These are phyloP conservation scores for Heterobasidion irregulare DNA, from an alignment of 1,284 basidiomycete species.

Conservation along the genomic window DNA sequence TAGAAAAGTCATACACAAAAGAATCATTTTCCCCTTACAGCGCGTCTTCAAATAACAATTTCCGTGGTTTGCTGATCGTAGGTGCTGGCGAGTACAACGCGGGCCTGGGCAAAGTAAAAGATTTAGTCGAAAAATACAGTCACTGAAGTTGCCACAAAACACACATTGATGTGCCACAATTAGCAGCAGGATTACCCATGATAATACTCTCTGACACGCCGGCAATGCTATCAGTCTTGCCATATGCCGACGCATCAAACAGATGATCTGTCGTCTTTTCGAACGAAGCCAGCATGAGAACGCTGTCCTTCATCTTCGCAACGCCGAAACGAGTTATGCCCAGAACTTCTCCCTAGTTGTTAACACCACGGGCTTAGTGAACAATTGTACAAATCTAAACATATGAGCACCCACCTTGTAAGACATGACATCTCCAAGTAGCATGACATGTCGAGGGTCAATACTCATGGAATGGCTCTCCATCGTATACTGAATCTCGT, in stretches of 20 bases:
- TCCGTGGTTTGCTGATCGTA: constrained; percentile 40
- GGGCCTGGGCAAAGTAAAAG: constrained; percentile 29
- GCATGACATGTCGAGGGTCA: constrained; percentile 98
- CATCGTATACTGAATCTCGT: constrained; percentile 99
- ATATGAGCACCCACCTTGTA: constrained; percentile 66
- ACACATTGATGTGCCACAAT: constrained; percentile 91
- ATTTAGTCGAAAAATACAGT: neutral
- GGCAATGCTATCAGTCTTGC: constrained; percentile 91
- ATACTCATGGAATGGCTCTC: constrained; percentile 97
- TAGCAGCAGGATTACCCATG: constrained; percentile 97
- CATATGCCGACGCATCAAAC: constrained; percentile 95
- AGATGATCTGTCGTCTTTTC: constrained; percentile 99
- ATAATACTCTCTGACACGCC: constrained; percentile 99
- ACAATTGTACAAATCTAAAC: neutral
- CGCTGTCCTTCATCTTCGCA: constrained; percentile 99
- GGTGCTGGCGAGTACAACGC: constrained; percentile 49
- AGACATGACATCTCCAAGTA: constrained; percentile 97
- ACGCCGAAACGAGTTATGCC: constrained; percentile 99
- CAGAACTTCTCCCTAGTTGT: constrained; percentile 84
- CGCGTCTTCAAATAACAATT: constrained; percentile 49
- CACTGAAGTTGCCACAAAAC: constrained; percentile 18
- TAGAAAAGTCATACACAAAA: neutral
- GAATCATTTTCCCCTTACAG: constrained; percentile 18
- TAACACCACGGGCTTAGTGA: neutral
- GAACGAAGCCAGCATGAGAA: constrained; percentile 98